These are phyloP conservation scores for Syzygium jambos DNA, from an alignment of 345 rosid genomes.

Conservation along the genomic window DNA sequence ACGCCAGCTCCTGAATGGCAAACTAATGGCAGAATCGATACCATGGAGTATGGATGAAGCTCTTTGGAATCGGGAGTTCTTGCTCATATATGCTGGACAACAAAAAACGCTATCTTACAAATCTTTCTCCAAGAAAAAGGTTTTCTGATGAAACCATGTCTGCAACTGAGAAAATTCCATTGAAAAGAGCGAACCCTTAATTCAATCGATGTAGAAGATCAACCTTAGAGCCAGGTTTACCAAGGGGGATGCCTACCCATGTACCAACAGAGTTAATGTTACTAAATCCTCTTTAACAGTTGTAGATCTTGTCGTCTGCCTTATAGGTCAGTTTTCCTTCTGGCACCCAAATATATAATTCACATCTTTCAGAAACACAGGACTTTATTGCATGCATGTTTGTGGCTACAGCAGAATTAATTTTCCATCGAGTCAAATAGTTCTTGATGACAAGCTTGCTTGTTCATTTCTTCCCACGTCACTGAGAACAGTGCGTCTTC, in stretches of 20 bases:
- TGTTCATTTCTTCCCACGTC: too few relatives aligned
- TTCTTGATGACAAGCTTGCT: not conserved
- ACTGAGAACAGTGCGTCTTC: constrained; percentile 2
- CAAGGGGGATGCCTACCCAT: not conserved
- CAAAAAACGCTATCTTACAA: not conserved
- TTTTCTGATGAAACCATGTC: not conserved
- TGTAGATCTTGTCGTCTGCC: not conserved
- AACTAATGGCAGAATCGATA: not conserved
- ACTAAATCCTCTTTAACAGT: not conserved
- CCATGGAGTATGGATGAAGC: not conserved
- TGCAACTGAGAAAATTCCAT: not conserved
- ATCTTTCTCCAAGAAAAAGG: not conserved
- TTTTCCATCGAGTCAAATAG: not conserved
- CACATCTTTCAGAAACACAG: not conserved
- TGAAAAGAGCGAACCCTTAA: not conserved
- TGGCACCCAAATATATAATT: not conserved
- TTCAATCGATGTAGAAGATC: not conserved
- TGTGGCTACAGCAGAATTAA: not conserved
- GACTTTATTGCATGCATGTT: not conserved
- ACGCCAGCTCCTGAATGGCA: not conserved
- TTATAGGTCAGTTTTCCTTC: not conserved
- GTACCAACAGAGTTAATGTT: not conserved
- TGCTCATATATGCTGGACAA: not conserved
- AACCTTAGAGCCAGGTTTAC: not conserved
- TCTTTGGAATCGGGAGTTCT: not conserved